phyloP scores from a whole-genome alignment of 129 eudicot genomes.

The Artemisia annua region DNA sequence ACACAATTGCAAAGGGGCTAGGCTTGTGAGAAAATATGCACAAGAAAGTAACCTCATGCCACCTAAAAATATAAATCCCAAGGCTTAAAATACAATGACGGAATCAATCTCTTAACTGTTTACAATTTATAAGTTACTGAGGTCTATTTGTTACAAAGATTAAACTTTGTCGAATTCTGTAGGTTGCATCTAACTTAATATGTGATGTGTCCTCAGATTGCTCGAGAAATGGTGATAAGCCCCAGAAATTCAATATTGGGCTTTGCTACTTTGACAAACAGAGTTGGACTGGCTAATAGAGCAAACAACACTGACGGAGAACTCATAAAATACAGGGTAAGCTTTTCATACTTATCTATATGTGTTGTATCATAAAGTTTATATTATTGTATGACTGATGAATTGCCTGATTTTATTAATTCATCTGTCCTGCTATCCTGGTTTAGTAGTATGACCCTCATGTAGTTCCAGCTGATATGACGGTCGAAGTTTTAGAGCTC shows the following conservation, averaged over 20 bases:
- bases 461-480: slow-evolving; percentile 75
- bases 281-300: slow-evolving; percentile 56
- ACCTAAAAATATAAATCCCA: too few relatives aligned
- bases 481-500: slow-evolving; percentile 90
- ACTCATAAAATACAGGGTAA: slow-evolving; percentile 74
- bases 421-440: not conserved
- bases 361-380: not conserved
- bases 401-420: slow-evolving; percentile 9
- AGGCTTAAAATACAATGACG: too few relatives aligned
- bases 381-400: not conserved
- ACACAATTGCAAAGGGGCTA: too few relatives aligned
- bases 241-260: slow-evolving; percentile 84
- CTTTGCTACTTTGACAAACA: slow-evolving; percentile 77
- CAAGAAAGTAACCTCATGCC: too few relatives aligned
- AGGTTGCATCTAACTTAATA: not conserved
- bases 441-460: slow-evolving; percentile 88
- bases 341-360: not conserved
- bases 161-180: not conserved
- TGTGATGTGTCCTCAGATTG: slow-evolving; percentile 49
- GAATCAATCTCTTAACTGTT: too few relatives aligned
- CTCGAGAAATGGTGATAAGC: slow-evolving; percentile 97
- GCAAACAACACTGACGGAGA: slow-evolving; percentile 66
- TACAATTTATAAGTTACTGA: too few relatives aligned
- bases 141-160: not conserved
- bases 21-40: too few relatives aligned